phyloP scores from a whole-genome alignment of 495 filamentous ascomycete genomes.

The Lasiosphaeris hirsuta region DNA sequence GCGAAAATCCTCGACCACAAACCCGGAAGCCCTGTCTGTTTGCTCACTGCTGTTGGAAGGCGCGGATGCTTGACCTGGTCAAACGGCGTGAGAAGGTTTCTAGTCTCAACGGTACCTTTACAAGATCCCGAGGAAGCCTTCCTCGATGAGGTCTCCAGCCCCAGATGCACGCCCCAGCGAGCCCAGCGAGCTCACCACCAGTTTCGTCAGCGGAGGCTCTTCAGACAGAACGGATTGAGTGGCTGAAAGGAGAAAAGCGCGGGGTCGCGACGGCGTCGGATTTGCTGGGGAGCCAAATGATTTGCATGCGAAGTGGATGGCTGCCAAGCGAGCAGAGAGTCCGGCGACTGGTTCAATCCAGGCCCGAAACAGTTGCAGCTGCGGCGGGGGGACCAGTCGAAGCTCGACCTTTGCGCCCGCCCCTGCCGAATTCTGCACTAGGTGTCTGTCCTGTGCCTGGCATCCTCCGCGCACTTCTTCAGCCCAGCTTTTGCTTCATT shows the following conservation, averaged over 20 bases:
- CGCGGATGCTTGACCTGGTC: background rate
- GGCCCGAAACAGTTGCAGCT: slow-evolving; percentile 17
- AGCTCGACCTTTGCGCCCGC: background rate
- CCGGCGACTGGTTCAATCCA: slow-evolving; percentile 22
- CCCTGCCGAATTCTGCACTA: slow-evolving; percentile 4
- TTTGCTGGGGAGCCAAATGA: slow-evolving; percentile 19
- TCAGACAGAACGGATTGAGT: slow-evolving; percentile 3
- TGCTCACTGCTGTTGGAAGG: background rate
- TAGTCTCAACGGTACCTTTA: too few species aligned
- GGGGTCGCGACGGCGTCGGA: background rate
- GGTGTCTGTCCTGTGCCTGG: background rate
- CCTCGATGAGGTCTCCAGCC: too few species aligned
- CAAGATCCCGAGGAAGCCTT: too few species aligned
- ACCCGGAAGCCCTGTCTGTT: background rate
- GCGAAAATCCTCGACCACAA: slow-evolving; percentile 6
- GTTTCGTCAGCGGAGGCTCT: background rate
- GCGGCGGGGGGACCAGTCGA: slow-evolving; percentile 3
- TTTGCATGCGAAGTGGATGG: slow-evolving; percentile 21
- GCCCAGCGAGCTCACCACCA: background rate
- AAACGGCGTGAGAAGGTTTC: too few species aligned
- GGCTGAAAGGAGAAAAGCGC: slow-evolving; percentile 15
- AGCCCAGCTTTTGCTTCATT: too few species aligned
- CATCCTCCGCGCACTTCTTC: background rate
- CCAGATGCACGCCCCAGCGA: background rate
- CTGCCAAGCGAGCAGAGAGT: slow-evolving; percentile 11